Evolutionary conservation across 768 basidiomycete genomes (phyloP).

Genomic region (Lanmaoa pseudosensibilis): DNA sequence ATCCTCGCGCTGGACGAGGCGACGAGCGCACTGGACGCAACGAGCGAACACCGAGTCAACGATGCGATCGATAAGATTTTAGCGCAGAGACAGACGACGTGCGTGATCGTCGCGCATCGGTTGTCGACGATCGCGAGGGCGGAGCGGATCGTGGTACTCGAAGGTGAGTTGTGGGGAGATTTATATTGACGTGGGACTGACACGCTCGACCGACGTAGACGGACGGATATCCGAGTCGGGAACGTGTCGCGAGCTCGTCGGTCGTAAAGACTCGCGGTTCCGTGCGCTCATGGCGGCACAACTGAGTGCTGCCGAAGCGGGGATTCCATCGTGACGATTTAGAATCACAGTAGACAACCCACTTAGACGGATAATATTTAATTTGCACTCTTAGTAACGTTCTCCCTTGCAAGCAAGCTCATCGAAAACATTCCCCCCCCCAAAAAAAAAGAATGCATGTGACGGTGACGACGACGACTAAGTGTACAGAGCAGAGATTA

Average conservation of each 20-base stretch:
- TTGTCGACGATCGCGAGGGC: slow-evolving; percentile 89
- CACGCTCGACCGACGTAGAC: slow-evolving; percentile 38
- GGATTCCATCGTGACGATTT: slow-evolving; percentile 5
- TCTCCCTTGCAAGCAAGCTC: slow-evolving; percentile 7
- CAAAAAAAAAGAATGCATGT: not conserved
- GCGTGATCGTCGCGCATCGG: slow-evolving; percentile 86
- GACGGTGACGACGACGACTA: not conserved
- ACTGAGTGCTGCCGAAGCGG: slow-evolving; percentile 49
- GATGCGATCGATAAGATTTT: slow-evolving; percentile 90
- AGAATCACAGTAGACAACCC: not conserved
- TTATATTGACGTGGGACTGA: not conserved
- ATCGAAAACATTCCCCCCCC: slow-evolving; percentile 1
- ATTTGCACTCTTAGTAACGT: not conserved
- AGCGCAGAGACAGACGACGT: slow-evolving; percentile 75
- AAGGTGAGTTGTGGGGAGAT: no score
- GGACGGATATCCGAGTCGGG: slow-evolving; percentile 83
- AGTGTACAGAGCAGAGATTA: slow-evolving; percentile 10
- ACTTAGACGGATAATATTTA: slow-evolving; percentile 5
- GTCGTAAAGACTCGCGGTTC: slow-evolving; percentile 73
- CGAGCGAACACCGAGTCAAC: slow-evolving; percentile 81
- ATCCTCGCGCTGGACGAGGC: slow-evolving; percentile 91
- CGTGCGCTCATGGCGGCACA: slow-evolving; percentile 89
- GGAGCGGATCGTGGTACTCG: slow-evolving; percentile 86
- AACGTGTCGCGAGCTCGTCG: slow-evolving; percentile 76
- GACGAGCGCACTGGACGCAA: slow-evolving; percentile 84